Base-by-base conservation (phyloP, 306 rosid species). In the Vigna hirtella region DNA sequence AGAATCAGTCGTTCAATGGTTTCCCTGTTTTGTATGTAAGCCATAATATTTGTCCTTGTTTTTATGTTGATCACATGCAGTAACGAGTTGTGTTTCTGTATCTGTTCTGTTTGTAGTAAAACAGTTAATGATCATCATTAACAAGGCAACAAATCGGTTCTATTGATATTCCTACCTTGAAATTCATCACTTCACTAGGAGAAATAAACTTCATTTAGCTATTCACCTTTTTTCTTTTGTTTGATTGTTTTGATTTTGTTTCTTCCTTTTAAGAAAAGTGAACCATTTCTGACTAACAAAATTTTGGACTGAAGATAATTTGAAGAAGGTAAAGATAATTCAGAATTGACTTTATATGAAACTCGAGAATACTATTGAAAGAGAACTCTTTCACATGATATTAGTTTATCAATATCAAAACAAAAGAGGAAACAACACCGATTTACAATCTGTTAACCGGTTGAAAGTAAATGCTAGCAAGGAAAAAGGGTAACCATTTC, bases 1-100 rank as follows among this genome's bases (percentile, higher is more conserved):
- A 70, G 73, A 79, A 82, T 75, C 51, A 57, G 77, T 79, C 58
- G 73, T 80, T 66, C 73, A 76, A 73, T 66, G 84, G 88, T 87
- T 74, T 63, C 84, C 53, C 36, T 77, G 82, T 85, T 77, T 85
- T 82, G 67, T 76, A 73, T 66, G 86, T 79, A 73, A 85, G 87
- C 84, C 89, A 77, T 80, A n/a, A 24, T 77, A 59, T 73, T 57
- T 76, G 70, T 79, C 84, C 83, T 71, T 84, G 45, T 22, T 66
- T 40, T 77, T 64, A 57, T 18, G 79, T 66, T 34, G 47, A 76
- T 72, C 53, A 42, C 68, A 67, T 45, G 86, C 63, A 45, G 83
- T 70, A 55, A 77, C 55, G 66, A 73, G 83, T 55, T 50, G 73
- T 70, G 70, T 65, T 72, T 59, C 72, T 66, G 82, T 66, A 69